A percentile compares a stretch with the other conserved stretches of the same genome.
Conservation (phyloP, 2,329 filamentous ascomycete genomes). For the Torrubiella hemipterigena region DNA sequence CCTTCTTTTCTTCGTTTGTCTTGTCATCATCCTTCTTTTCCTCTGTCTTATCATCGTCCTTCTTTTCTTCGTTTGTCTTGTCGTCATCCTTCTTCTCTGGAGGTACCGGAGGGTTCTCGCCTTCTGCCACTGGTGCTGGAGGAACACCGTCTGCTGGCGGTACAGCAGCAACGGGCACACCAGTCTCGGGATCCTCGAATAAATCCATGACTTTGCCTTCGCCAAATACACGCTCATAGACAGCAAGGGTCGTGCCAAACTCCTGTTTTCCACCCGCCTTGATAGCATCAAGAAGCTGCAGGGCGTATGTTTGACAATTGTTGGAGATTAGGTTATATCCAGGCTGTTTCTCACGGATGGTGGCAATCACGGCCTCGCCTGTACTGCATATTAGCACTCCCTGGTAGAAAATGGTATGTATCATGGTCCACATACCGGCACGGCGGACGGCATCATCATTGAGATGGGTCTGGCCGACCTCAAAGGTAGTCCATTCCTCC, state of each 20-base stretch:
- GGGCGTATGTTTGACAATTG: constrained; percentile 47
- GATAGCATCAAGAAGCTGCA: constrained; percentile 40
- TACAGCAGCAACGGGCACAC: no score
- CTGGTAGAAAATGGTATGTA: background rate
- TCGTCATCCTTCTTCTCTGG: constrained; percentile 11
- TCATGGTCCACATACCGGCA: constrained; percentile 23
- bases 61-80: background rate
- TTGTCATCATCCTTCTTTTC: constrained; percentile 5
- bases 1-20: constrained; percentile 11
- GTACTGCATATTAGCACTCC: background rate
- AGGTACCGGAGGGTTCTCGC: no score
- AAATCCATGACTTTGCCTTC: constrained; percentile 37
- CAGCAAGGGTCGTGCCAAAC: constrained; percentile 40
- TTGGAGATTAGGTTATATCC: constrained; percentile 48
- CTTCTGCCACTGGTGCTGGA: no score
- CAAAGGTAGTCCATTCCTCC: constrained; percentile 37
- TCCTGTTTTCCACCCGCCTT: constrained; percentile 36
- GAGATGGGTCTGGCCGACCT: constrained; percentile 39
- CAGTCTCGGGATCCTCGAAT: constrained; percentile 24
- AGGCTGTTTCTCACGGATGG: constrained; percentile 33
- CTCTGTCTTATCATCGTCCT: constrained; percentile 15
- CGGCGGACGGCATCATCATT: constrained; percentile 40
- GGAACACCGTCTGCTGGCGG: no score
- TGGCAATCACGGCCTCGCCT: constrained; percentile 41
- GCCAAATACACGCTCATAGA: constrained; percentile 39